phyloP scores from a whole-genome alignment of 2,329 filamentous ascomycete species.

The Penicillium sp. region DNA sequence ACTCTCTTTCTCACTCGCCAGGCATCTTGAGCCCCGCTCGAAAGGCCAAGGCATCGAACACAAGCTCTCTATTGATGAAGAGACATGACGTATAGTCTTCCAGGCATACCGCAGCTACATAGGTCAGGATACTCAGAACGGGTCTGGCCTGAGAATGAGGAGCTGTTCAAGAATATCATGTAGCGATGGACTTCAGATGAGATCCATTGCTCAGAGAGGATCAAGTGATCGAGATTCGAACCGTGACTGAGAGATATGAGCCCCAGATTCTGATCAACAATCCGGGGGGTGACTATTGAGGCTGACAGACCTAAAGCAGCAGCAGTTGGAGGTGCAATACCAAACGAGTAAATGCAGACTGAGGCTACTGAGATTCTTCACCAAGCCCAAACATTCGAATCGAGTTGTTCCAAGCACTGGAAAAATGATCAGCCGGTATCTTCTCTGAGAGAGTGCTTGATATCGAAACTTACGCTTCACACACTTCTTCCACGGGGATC shows the following conservation, averaged over 20 bases:
- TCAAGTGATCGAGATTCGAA: not conserved
- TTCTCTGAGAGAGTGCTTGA: not conserved
- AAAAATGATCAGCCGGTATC: conserved; percentile 27
- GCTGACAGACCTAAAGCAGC: not conserved
- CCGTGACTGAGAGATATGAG: not conserved
- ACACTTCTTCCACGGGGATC: conserved; percentile 76
- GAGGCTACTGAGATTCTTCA: conserved; percentile 36
- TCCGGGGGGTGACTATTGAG: not conserved
- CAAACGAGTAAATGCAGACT: not conserved
- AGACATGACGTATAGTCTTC: not conserved
- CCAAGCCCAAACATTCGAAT: conserved; percentile 76
- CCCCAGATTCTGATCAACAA: not conserved
- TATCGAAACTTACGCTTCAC: conserved; percentile 65
- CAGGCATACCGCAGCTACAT: not conserved
- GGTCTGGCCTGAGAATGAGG: not conserved
- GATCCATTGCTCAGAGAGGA: not conserved
- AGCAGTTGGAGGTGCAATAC: not conserved
- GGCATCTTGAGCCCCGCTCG: not conserved
- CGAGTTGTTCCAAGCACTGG: conserved; percentile 76
- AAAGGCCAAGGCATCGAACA: not conserved
- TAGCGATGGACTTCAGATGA: not conserved
- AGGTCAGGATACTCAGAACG: not conserved
- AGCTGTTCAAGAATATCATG: not conserved
- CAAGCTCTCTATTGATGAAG: not conserved
- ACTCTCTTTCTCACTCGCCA: not conserved